phyloP scores from a whole-genome alignment of 1,284 basidiomycete species.

The Apiotrichum siamense region DNA sequence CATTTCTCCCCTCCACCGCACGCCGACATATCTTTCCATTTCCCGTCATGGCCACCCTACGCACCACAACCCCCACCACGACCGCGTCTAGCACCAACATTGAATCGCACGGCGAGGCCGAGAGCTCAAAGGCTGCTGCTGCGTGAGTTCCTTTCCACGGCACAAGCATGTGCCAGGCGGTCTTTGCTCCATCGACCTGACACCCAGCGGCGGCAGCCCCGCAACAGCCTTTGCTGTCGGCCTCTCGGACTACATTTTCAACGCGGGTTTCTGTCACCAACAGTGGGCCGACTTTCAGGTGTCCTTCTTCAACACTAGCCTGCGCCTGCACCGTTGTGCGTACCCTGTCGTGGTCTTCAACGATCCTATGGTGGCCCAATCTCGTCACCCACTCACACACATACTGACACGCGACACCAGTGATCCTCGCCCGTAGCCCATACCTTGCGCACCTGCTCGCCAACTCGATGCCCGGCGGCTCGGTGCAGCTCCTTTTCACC shows the following conservation, averaged over 20 bases:
- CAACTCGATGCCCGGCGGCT: slow-evolving; percentile 56
- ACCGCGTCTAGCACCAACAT: slow-evolving; percentile 8
- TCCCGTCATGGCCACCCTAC: slow-evolving; percentile 3
- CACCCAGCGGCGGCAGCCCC: neutral
- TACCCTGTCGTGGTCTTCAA: too few relatives aligned
- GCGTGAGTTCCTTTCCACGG: neutral
- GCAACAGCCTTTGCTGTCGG: slow-evolving; percentile 7
- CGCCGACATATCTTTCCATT: neutral
- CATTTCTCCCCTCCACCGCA: slow-evolving; percentile 7
- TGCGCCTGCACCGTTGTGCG: slow-evolving; percentile 43
- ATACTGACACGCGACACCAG: slow-evolving; percentile 46
- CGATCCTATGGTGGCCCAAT: neutral
- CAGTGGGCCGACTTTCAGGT: slow-evolving; percentile 40
- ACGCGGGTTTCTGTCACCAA: slow-evolving; percentile 34
- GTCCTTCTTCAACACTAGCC: slow-evolving; percentile 30
- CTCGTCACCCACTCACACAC: neutral
- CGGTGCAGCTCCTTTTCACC: slow-evolving; percentile 65
- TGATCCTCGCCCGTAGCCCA: slow-evolving; percentile 77
- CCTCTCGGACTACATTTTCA: slow-evolving; percentile 27
- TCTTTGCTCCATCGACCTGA: too few relatives aligned
- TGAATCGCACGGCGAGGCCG: slow-evolving; percentile 14
- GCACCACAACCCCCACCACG: slow-evolving; percentile 5
- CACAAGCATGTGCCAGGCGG: too few relatives aligned
- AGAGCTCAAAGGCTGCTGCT: slow-evolving; percentile 19
- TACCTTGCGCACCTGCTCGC: slow-evolving; percentile 75